Conservation (phyloP, 352 stramenopile species). For the Globisporangium camurandrum region DNA sequence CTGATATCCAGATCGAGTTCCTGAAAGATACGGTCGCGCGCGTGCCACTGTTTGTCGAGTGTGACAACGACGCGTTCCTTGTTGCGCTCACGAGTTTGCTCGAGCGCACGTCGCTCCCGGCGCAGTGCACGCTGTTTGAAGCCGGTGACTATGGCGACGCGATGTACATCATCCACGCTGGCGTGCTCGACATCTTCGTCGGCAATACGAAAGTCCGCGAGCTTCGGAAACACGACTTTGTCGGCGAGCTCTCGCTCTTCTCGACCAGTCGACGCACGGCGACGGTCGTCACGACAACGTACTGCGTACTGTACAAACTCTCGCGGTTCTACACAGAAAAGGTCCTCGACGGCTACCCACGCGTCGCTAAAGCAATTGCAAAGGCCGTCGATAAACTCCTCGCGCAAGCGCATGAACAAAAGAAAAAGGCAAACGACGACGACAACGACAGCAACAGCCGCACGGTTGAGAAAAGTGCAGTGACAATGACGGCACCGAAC, state of each 20-base stretch:
- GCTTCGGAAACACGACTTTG: slow-evolving; percentile 59
- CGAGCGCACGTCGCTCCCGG: slow-evolving; percentile 47
- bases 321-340: slow-evolving; percentile 52
- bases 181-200: slow-evolving; percentile 54
- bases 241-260: slow-evolving; percentile 70
- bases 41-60: slow-evolving; percentile 55
- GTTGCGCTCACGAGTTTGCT: slow-evolving; percentile 58
- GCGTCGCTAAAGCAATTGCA: slow-evolving; percentile 24
- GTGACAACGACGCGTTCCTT: slow-evolving; percentile 40
- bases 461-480: too few relatives aligned
- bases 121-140: slow-evolving; percentile 48
- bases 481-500: neutral
- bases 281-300: slow-evolving; percentile 51
- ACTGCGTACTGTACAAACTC: slow-evolving; percentile 62
- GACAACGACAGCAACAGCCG: neutral
- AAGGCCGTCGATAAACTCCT: slow-evolving; percentile 15
- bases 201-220: slow-evolving; percentile 53
- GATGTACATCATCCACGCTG: slow-evolving; percentile 75
- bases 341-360: slow-evolving; percentile 45
- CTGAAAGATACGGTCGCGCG: slow-evolving; percentile 35
- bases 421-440: slow-evolving; percentile 2
- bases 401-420: slow-evolving; percentile 13
- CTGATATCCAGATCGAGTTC: slow-evolving; percentile 68
- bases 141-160: slow-evolving; percentile 48
- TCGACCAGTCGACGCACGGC: slow-evolving; percentile 42